Evolutionary conservation across 2,329 filamentous ascomycete species (phyloP).

Genomic region (Aspergillus fructus): DNA sequence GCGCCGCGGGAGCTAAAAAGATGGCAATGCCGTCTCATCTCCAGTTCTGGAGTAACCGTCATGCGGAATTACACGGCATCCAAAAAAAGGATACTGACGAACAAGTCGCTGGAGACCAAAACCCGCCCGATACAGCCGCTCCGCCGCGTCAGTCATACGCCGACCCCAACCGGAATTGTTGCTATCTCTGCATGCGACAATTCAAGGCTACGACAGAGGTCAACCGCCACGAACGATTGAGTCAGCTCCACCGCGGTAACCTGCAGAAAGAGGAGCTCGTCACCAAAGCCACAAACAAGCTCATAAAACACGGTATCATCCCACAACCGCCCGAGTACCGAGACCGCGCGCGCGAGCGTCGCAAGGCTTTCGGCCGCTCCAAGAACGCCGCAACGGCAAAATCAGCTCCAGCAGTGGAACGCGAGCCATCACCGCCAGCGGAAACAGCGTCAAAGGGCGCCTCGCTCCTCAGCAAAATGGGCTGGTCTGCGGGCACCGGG

Average conservation of each 20-base stretch:
- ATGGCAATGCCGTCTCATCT: slow-evolving; percentile 63
- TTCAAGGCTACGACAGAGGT: slow-evolving; percentile 57
- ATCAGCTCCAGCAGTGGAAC: slow-evolving; percentile 24
- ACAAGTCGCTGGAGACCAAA: slow-evolving; percentile 15
- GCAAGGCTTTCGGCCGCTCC: slow-evolving; percentile 42
- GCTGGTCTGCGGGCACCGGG: slow-evolving; percentile 49
- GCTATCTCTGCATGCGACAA: slow-evolving; percentile 61
- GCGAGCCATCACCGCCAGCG: slow-evolving; percentile 30
- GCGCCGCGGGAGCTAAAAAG: slow-evolving; percentile 36
- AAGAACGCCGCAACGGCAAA: slow-evolving; percentile 21
- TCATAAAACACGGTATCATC: slow-evolving; percentile 43
- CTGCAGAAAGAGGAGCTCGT: slow-evolving; percentile 52
- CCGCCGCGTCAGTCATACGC: slow-evolving; percentile 59
- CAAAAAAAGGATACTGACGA: slow-evolving; percentile 33
- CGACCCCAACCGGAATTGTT: slow-evolving; percentile 58
- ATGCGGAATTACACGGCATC: slow-evolving; percentile 64
- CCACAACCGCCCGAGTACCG: slow-evolving; percentile 44
- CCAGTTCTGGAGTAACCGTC: slow-evolving; percentile 70
- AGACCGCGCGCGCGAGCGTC: slow-evolving; percentile 48
- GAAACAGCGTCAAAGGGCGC: slow-evolving; percentile 49
- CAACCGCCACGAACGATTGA: slow-evolving; percentile 60
- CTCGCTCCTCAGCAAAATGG: slow-evolving; percentile 52
- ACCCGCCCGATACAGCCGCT: slow-evolving; percentile 22
- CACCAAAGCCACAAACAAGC: slow-evolving; percentile 40
- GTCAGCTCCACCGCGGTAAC: slow-evolving; percentile 57